phyloP scores from a whole-genome alignment of 108 stramenopile species.

The Cyclotella atomus region DNA sequence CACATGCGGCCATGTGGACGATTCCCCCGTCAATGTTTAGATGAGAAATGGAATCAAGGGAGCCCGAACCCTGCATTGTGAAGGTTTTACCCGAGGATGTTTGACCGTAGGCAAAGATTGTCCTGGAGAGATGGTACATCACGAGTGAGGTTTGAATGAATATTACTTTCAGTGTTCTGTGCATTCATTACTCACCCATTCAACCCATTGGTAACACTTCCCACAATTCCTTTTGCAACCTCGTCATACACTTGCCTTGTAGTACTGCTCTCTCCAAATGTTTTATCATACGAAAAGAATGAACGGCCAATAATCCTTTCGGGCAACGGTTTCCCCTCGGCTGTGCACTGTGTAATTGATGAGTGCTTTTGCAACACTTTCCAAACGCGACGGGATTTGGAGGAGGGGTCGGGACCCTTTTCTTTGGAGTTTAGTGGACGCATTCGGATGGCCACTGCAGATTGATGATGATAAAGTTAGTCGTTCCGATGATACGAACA shows the following conservation, averaged over 20 bases:
- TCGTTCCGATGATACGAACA: background rate
- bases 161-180: too few relatives aligned
- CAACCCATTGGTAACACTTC: conserved; percentile 87
- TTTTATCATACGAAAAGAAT: conserved; percentile 94
- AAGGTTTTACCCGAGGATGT: conserved; percentile 92
- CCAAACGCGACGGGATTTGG: conserved; percentile 65
- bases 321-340: conserved; percentile 72
- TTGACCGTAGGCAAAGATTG: conserved; percentile 96
- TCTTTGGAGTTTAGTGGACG: conserved; percentile 90
- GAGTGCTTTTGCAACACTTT: conserved; percentile 81
- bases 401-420: conserved; percentile 3
- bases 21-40: conserved; percentile 62
- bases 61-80: conserved; percentile 92
- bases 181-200: conserved; percentile 89
- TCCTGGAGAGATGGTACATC: too few relatives aligned
- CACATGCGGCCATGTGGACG: conserved; percentile 85
- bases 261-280: conserved; percentile 78
- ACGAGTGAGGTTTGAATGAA: too few relatives aligned
- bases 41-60: conserved; percentile 24
- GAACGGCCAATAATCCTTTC: conserved; percentile 76
- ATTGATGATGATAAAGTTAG: background rate
- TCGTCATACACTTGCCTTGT: conserved; percentile 92
- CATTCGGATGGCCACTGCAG: conserved; percentile 92
- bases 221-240: conserved; percentile 87
- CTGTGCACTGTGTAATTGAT: conserved; percentile 74